Percentiles rank a stretch among this genome's conserved stretches.
These are phyloP conservation scores for Psilocybe subaeruginosa DNA, from an alignment of 768 basidiomycete genomes.

Conservation along the genomic window DNA sequence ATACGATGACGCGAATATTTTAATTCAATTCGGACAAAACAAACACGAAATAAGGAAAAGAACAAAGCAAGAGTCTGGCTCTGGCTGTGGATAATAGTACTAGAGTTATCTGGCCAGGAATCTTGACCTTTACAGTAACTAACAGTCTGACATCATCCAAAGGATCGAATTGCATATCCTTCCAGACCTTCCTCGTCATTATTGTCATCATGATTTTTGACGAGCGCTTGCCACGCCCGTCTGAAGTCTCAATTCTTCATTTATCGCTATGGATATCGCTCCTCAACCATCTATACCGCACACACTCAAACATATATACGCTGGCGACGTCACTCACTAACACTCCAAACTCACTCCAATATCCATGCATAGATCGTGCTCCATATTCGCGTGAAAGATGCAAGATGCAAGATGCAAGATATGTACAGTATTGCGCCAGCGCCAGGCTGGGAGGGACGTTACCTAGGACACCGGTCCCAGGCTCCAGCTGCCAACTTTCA, in stretches of 20 bases:
- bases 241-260: neutral
- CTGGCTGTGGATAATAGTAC: too few relatives aligned
- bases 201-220: too few relatives aligned
- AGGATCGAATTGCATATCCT: neutral
- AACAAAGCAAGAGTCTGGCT: too few relatives aligned
- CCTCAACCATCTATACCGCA: too few relatives aligned
- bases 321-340: neutral
- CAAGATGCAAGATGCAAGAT: too few relatives aligned
- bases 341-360: neutral
- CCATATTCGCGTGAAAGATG: too few relatives aligned
- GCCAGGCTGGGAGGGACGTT: neutral
- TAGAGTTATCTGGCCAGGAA: too few relatives aligned
- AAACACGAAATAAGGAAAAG: too few relatives aligned
- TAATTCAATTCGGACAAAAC: neutral
- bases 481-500: neutral
- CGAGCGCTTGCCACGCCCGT: neutral
- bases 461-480: neutral
- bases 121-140: neutral
- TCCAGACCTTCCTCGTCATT: neutral
- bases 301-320: neutral
- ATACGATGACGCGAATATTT: neutral
- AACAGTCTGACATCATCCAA: too few relatives aligned
- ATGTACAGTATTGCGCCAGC: neutral
- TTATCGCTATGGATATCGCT: neutral
- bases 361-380: neutral